A percentile compares a stretch with the other conserved stretches of the same genome.
phyloP scores from a whole-genome alignment of 2,329 filamentous ascomycete genomes.

The Dothistroma septosporum region DNA sequence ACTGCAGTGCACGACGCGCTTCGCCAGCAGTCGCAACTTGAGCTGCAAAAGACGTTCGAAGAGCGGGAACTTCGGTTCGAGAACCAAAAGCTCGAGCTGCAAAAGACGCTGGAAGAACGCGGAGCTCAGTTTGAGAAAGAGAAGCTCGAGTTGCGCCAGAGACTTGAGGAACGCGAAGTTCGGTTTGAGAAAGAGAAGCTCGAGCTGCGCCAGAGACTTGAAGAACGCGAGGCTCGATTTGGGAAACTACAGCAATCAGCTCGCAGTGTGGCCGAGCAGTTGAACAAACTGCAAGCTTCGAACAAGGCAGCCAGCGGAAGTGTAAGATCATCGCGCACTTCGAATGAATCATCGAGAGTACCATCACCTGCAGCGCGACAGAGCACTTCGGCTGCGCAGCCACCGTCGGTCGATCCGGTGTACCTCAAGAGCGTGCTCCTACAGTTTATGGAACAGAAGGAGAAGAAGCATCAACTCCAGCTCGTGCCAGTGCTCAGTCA shows the following conservation, averaged over 20 bases:
- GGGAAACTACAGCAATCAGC: slow-evolving; percentile 55
- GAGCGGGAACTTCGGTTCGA: slow-evolving; percentile 66
- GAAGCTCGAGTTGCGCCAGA: slow-evolving; percentile 72
- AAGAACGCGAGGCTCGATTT: slow-evolving; percentile 20
- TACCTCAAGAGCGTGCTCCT: slow-evolving; percentile 79
- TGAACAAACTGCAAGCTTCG: slow-evolving; percentile 47
- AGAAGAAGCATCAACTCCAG: slow-evolving; percentile 70
- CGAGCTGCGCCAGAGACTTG: slow-evolving; percentile 35
- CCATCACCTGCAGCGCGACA: slow-evolving; percentile 42
- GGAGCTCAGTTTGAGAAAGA: slow-evolving; percentile 70
- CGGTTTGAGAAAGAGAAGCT: slow-evolving; percentile 68
- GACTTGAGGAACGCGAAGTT: slow-evolving; percentile 55
- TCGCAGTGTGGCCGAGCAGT: slow-evolving; percentile 57
- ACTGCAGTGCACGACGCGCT: slow-evolving; percentile 69
- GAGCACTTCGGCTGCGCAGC: slow-evolving; percentile 17
- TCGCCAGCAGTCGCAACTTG: slow-evolving; percentile 57
- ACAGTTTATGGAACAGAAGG: slow-evolving; percentile 76
- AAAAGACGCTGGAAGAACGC: slow-evolving; percentile 72
- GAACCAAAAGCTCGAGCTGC: slow-evolving; percentile 72
- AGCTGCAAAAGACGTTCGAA: slow-evolving; percentile 46
- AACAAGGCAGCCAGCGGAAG: slow-evolving; percentile 38
- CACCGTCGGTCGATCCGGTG: slow-evolving; percentile 51
- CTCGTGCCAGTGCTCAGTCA: slow-evolving; percentile 73
- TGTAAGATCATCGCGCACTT: slow-evolving; percentile 54
- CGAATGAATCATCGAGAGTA: slow-evolving; percentile 52